Conservation (phyloP, 1,139 yeast genomes). For the Geotrichum citri-aurantii region DNA sequence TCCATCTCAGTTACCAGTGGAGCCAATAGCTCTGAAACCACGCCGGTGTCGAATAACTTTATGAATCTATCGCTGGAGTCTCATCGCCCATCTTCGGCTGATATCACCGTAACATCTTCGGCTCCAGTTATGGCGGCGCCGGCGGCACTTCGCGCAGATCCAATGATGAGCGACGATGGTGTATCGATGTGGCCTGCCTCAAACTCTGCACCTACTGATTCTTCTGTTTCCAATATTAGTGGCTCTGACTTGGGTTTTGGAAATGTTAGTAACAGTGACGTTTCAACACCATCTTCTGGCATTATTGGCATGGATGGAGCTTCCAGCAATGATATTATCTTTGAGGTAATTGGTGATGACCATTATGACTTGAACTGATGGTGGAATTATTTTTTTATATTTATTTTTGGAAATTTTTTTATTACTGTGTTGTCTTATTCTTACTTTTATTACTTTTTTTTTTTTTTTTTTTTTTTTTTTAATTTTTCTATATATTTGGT, state of each 20-base stretch:
- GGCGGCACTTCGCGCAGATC: not conserved
- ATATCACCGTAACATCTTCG: not conserved
- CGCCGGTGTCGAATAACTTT: slow-evolving; percentile 6
- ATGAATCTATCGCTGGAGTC: slow-evolving; percentile 9
- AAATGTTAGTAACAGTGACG: not conserved
- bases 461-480: not conserved
- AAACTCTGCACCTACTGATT: not conserved
- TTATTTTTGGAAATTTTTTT: not conserved
- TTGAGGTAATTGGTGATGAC: slow-evolving; percentile 14
- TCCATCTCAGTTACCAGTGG: not conserved
- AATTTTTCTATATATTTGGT: not conserved
- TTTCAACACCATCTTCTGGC: slow-evolving; percentile 1
- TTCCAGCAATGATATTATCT: slow-evolving; percentile 1
- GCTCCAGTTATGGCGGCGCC: not conserved
- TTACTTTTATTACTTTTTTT: not conserved
- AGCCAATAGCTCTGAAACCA: not conserved
- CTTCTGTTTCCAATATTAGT: not conserved
- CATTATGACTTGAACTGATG: not conserved
- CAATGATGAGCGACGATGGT: slow-evolving; percentile 5
- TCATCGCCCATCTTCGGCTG: not conserved
- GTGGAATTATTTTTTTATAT: slow-evolving; percentile 1
- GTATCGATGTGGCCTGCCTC: slow-evolving; percentile 1
- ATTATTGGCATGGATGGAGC: not conserved
- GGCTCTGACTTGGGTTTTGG: not conserved
- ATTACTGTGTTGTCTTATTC: not conserved